Evolutionary conservation across 1,284 basidiomycete genomes (phyloP).

Genomic region (Trametes polyzona): DNA sequence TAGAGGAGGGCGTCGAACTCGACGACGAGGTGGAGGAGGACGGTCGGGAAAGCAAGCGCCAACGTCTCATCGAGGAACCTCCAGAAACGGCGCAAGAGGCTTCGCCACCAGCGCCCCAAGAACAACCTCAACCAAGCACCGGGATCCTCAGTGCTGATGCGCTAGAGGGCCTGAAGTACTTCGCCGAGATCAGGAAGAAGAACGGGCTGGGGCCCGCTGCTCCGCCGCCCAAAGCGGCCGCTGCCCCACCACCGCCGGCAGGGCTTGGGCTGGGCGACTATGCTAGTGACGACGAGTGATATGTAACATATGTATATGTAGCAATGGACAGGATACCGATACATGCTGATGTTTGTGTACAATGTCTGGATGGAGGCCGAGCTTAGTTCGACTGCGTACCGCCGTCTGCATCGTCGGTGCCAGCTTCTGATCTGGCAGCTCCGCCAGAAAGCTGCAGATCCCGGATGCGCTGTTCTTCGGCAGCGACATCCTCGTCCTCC

Average conservation of each 20-base stretch:
- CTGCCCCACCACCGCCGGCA: conserved; percentile 37
- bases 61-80: conserved; percentile 37
- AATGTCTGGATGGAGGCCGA: conserved; percentile 1
- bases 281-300: conserved; percentile 71
- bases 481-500: conserved; percentile 59
- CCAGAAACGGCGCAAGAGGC: conserved; percentile 40
- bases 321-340: conserved; percentile 21
- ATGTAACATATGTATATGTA: conserved; percentile 19
- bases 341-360: conserved; percentile 17
- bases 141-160: conserved; percentile 81
- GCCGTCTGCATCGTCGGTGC: conserved; percentile 24
- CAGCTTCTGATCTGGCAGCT: conserved; percentile 11
- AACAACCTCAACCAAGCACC: conserved; percentile 36
- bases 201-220: conserved; percentile 41
- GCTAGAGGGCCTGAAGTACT: conserved; percentile 85
- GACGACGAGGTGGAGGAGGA: conserved; percentile 42
- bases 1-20: conserved; percentile 78
- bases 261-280: conserved; percentile 70
- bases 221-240: conserved; percentile 34
- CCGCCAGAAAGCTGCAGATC: conserved; percentile 33
- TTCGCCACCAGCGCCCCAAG: conserved; percentile 21
- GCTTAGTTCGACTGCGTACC: conserved; percentile 16
- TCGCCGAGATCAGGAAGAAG: conserved; percentile 76
- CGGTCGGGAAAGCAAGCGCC: conserved; percentile 39
- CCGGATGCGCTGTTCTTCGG: conserved; percentile 45